Conservation (phyloP, 1,139 yeast genomes). For the Hansenula sp. region DNA sequence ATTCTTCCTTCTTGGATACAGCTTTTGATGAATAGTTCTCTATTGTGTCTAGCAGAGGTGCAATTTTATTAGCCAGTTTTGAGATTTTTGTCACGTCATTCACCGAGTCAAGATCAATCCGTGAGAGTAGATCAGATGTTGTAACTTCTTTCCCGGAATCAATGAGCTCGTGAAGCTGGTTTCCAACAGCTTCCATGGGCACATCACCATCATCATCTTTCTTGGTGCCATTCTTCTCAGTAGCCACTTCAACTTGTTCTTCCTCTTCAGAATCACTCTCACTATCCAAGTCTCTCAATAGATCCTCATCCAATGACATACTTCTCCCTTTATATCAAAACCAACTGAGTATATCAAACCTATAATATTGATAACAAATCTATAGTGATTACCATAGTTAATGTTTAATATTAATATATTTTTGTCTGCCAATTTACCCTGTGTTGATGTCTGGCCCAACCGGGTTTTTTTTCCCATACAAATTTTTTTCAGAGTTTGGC, state of each 20-base stretch:
- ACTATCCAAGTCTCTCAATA: slow-evolving; percentile 27
- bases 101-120: slow-evolving; percentile 7
- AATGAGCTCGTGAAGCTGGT: not conserved
- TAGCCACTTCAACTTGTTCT: slow-evolving; percentile 1
- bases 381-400: no score
- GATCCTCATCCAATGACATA: slow-evolving; percentile 24
- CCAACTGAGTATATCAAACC: no score
- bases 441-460: no score
- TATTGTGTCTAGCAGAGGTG: slow-evolving; percentile 12
- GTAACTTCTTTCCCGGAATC: slow-evolving; percentile 6
- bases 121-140: slow-evolving; percentile 5
- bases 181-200: slow-evolving; percentile 5
- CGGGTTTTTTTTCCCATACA: not conserved
- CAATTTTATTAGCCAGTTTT: slow-evolving; percentile 7
- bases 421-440: not conserved
- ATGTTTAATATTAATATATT: no score
- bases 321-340: not conserved
- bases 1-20: slow-evolving; percentile 29
- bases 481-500: slow-evolving; percentile 1
- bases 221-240: slow-evolving; percentile 1
- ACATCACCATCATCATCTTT: slow-evolving; percentile 6
- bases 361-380: no score
- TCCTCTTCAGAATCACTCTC: slow-evolving; percentile 19
- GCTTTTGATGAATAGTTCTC: slow-evolving; percentile 9
- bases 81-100: slow-evolving; percentile 13